Evolutionary conservation across 768 basidiomycete species (phyloP), one percentile per base, ranked within the genome.

Genomic region (Lyophyllum semitale): DNA sequence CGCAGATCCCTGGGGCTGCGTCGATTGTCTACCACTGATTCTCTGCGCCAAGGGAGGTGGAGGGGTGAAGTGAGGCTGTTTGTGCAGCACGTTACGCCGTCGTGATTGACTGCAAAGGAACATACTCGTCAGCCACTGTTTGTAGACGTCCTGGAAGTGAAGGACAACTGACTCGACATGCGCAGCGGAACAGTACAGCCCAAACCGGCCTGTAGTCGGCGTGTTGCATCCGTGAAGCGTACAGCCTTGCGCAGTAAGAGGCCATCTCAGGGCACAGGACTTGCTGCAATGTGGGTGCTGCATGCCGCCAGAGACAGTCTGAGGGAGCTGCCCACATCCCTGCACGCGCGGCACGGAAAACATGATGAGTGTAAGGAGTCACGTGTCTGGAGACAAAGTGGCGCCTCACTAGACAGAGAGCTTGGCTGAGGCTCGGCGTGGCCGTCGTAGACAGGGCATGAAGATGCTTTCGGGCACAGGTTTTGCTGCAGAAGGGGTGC

Each of bases 261-360:
- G 48, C 38, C 53, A 52, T 32, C 48, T 44, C 12, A 22, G 53
- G 8, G 56, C 59, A 46, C 59, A 59, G 32, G 47, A 30, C 33
- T 49, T 40, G 35, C 61, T 63, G 29, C 61, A 63, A 40, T 58
- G 58, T 7, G 61, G 53, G 44, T 58, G 54, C 22, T 50, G 48
- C 9, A 38, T 49, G 20, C 55, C 50, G 8, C n/a, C 41, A 32
- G 45, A 32, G 11, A 52, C 22, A 8, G 50, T 40, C 29, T 55
- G 53, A 26, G 61, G 61, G 20, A 43, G 26, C 30, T 33, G 17
- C 3, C 61, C 61, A 46, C 61, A 63, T 25, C 56, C 59, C 61
- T 63, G 13, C 26, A 29, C 8, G n/a, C 1, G 20, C 2, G 17
- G 26, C 8, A 13, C 22, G 5, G 20, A 5, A 42, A 42, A 17